A percentile compares a stretch with the other conserved stretches of the same genome.
phyloP scores from a whole-genome alignment of 2,329 filamentous ascomycete species.

The Fusarium temperatum region DNA sequence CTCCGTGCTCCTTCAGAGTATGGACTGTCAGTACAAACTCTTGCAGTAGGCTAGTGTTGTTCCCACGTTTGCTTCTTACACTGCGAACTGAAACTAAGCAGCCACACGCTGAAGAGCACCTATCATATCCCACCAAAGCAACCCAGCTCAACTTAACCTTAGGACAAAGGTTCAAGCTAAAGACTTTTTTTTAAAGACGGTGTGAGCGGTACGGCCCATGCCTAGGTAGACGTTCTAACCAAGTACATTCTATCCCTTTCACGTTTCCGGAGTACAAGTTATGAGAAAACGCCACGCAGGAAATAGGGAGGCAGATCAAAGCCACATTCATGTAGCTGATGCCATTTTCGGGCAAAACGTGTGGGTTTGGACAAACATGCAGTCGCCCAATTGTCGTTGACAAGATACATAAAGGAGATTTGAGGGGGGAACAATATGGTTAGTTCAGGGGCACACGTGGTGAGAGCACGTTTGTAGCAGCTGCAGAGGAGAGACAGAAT shows the following conservation, averaged over 20 bases:
- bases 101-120: neutral
- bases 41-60: neutral
- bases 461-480: neutral
- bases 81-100: neutral
- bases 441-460: neutral
- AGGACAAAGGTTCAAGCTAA: neutral
- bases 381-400: constrained; percentile 1
- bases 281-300: neutral
- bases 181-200: neutral
- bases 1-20: neutral
- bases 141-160: too few relatives aligned
- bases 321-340: constrained; percentile 4
- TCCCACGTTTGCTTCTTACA: neutral
- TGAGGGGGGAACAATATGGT: neutral
- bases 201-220: constrained; percentile 37
- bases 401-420: neutral
- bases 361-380: constrained; percentile 3
- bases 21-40: neutral
- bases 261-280: neutral
- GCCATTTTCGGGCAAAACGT: neutral
- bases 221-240: neutral
- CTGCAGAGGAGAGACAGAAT: neutral
- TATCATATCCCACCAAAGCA: neutral
- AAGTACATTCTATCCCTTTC: neutral
- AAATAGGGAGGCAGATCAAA: neutral